Base-by-base conservation (phyloP, 306 rosid species). In the Quercus aquifolioides region DNA sequence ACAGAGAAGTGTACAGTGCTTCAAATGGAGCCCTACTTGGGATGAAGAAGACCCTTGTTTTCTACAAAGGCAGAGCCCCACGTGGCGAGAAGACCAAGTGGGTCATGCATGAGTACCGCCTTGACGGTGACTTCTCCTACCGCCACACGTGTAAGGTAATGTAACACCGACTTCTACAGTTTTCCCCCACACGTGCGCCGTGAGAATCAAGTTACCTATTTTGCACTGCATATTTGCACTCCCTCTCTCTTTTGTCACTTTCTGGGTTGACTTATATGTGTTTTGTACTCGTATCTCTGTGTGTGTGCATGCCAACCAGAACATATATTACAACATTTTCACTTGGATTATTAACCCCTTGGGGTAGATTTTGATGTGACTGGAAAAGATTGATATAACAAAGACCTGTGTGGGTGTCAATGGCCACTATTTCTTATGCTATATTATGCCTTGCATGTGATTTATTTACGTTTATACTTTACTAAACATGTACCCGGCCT, bases 71-170 rank as follows among this genome's bases (percentile, higher is more conserved):
- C 15, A 86, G 94, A 77, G 96, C 98, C 55, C 98, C 97, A 0
- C 87, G 92, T 2, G 98, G 98, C 14, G 82, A 88, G 73, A 91
- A 90, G 83, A 93, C 98, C 83, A 87, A 88, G 84, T 93, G 98
- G 98, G 94, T 93, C 78, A 93, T 93, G 98, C 97, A 93, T 14
- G 97, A 93, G 87, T 93, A 89, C 87, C 96, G 94, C 71, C 90
- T 93, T 68, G 87, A 91, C 73, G 86, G 77, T 59, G 74, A 86
- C 84, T 85, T 89, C 54, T 85, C 91, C 31, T 75, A 46, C 68
- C 81, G 82, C 70, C 94, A 87, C 84, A 73, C 81, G 55, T 81
- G 83, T 64, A 86, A 85, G 88, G 91, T 87, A 80, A 30, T 0
- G 54, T 49, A 13, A 62, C 15, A 10, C 62, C 71, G 3, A 21